Base-by-base conservation (phyloP, 805 yeast species). In the Metschnikowia kofuensis region DNA sequence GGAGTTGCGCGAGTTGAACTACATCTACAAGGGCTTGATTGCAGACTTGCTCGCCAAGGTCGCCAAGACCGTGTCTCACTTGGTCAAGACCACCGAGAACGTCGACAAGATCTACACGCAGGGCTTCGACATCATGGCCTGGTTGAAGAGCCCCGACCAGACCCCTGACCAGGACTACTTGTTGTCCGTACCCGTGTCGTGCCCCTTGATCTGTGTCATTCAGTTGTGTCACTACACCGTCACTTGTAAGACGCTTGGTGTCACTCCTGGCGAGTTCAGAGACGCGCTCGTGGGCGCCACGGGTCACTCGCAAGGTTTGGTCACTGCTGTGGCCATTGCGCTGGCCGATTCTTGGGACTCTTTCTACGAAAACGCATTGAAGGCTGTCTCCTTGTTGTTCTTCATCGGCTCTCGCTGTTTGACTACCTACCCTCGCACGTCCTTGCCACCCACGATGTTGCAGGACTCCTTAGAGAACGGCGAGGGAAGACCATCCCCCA, bases 401-500 rank as follows among this genome's bases (percentile, higher is more conserved):
- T 94, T 84, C 77, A 84, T 92, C 62, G 98, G 98, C 69, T 84
- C 91, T 51, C 85, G 97, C 71, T 85, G 96, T 72, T 84, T 89
- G 68, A 85, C 83, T 69, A 82, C 84, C 54, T 92, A 90, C 69
- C 99, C 99, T 62, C 83, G 87, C 63, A 94, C 98, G 41, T 87
- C 96, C 36, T 78, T 94, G 65, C 90, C 99, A 38, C 99, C 99
- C 50, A 80, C 95, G 21, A 87, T 88, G 69, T 81, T 91, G 59
- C 89, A 89, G 67, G 99, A 94, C 70, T 86, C 96, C 27, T 82
- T 86, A 65, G 95, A 89, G 62, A 85, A 89, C 65, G 92, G 92
- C 61, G 99, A 94, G 76, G 99, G 99, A 60, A 78, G 81, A 60
- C 99, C 99, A 54, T 86, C 96, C 57, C 99, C 99, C 58, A 94